Evolutionary conservation across 2,329 filamentous ascomycete genomes (phyloP), one percentile per base, ranked within the genome.

Genomic region (Seiridium unicorne): DNA sequence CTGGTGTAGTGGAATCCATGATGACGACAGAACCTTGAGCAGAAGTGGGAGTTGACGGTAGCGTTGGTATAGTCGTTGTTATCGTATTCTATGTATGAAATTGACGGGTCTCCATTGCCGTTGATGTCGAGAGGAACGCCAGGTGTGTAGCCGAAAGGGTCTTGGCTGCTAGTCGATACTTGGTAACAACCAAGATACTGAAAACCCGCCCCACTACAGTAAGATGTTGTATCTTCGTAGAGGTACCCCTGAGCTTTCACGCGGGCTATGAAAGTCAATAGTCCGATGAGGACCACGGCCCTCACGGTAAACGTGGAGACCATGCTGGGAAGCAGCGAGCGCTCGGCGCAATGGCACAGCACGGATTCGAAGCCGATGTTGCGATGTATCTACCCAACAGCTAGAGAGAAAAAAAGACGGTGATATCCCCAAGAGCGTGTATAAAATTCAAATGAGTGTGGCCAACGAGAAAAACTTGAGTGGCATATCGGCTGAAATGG

Each of bases 1-100:
- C 63, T 59, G 7, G 68, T 38, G 36, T 64, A 70, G 44, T 68
- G 69, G 63, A 63, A 72, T n/a, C 70, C 70, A 13, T 65, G 64
- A 1, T 62, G 65, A 31, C 70, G 66, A 60, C 71, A 73, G 10
- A 58, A 58, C 9, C 59, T 46, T 10, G 62, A 55, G 55, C 71
- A 73, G 58, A 61, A 61, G 34, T 65, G 59, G 3, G 69, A 69
- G 4, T 69, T 70, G 5, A 64, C 48, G 1, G 70, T 72, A 46
- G 57, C 63, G 65, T 72, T 70, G 55, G 64, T 63, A 13, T 32
- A 32, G 26, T 65, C 63, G 55, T 64, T 66, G 5, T 35, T 60
- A 57, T 66, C 61, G 18, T 38, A 72, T 36, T 62, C 51, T 51
- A 69, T 68, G 31, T 64, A 69, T 34, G 60, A 61, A 42, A 53